Conservation (phyloP, 257 asterid species). For the Solanum chiquidenum region DNA sequence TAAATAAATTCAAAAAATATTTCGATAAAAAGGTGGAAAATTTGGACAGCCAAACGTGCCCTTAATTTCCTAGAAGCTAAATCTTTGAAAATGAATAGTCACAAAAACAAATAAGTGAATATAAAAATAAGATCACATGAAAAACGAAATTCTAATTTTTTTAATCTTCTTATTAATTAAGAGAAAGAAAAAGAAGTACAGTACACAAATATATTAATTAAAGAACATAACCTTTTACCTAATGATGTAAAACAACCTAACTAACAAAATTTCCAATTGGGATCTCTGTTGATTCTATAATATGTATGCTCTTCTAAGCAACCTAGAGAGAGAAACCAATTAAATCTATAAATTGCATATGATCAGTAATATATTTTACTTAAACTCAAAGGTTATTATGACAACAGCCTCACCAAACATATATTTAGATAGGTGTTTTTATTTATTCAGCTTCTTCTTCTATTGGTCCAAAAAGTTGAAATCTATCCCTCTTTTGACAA, state of each 20-base stretch:
- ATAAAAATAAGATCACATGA: not conserved
- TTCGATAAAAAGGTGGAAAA: no score
- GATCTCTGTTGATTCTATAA: constrained; percentile 19
- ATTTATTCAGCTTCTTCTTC: constrained; percentile 20
- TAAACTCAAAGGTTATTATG: constrained; percentile 43
- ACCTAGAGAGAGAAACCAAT: not conserved
- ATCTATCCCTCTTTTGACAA: constrained; percentile 16
- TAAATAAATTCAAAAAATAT: no score
- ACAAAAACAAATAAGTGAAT: no score
- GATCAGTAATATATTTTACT: constrained; percentile 24
- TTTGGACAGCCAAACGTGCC: no score
- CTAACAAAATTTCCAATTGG: constrained; percentile 45
- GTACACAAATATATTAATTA: constrained; percentile 1
- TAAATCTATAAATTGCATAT: not conserved
- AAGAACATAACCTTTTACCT: constrained; percentile 61
- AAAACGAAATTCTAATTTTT: constrained; percentile 16
- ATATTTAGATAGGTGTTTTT: constrained; percentile 1
- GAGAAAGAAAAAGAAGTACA: constrained; percentile 4
- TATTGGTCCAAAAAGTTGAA: constrained; percentile 66
- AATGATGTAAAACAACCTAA: constrained; percentile 62
- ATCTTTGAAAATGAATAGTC: not conserved
- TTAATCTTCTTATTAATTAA: constrained; percentile 7
- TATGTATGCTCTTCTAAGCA: constrained; percentile 41
- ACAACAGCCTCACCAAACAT: constrained; percentile 48
- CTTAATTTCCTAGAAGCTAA: not conserved